phyloP scores from a whole-genome alignment of 2,329 filamentous ascomycete species.

The Claviceps maximensis region DNA sequence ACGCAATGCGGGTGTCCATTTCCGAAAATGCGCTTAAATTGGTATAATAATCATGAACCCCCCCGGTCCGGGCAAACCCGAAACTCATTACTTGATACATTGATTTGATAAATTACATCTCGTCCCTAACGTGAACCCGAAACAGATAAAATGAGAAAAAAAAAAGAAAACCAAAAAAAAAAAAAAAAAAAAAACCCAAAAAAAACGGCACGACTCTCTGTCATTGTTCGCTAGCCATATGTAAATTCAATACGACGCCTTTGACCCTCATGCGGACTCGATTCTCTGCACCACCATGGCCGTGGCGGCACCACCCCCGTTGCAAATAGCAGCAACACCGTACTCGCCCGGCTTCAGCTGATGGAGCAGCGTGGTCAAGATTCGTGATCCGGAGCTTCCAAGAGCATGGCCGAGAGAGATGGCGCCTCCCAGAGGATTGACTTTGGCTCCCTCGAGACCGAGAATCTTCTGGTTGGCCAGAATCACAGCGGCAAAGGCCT shows the following conservation, averaged over 20 bases:
- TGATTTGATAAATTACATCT: no score
- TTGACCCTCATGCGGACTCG: conserved; percentile 34
- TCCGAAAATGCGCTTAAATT: neutral
- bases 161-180: neutral
- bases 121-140: no score
- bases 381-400: conserved; percentile 84
- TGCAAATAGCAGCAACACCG: conserved; percentile 91
- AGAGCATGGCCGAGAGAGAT: conserved; percentile 87
- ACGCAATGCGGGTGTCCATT: neutral
- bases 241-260: neutral
- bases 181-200: neutral
- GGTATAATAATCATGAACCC: neutral
- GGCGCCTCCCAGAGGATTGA: conserved; percentile 82
- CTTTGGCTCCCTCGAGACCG: conserved; percentile 62
- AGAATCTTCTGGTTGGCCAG: conserved; percentile 91
- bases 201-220: neutral
- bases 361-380: conserved; percentile 79
- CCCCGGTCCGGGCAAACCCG: no score
- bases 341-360: conserved; percentile 88
- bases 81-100: no score
- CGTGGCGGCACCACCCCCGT: conserved; percentile 84
- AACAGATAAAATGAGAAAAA: neutral
- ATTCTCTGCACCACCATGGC: conserved; percentile 83
- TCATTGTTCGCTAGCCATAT: neutral
- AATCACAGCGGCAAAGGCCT: conserved; percentile 92